Evolutionary conservation across 2,329 filamentous ascomycete species (phyloP), one percentile per base, ranked within the genome.

Genomic region (Pseudopyricularia cyperi): DNA sequence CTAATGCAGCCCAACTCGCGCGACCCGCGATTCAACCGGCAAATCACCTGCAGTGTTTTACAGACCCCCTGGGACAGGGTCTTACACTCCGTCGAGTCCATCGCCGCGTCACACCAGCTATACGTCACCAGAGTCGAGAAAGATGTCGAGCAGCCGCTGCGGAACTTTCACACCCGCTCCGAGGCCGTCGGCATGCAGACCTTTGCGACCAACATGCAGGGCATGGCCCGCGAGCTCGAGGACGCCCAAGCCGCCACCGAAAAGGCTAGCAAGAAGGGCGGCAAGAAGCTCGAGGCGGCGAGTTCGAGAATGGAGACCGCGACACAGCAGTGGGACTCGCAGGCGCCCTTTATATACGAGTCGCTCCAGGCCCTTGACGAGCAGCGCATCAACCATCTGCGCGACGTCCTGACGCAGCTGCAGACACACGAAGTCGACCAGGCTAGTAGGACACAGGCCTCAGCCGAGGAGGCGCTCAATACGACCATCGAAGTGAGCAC

Each of bases 341-440:
- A 95, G 66, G 89, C 93, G 14, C 93, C 93, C 1, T 97, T 88
- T 67, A 85, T 96, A 55, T 96, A 95, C 63, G 93, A 98, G 68
- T 86, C 84, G 55, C 78, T 98, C 26, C 93, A 98, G 65, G 85
- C 87, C 6, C 73, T 94, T 32, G 93, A 98, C 63, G 93, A 98
- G 70, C 83, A 80, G 59, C 82, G 93, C 52, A 73, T 94, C 58
- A 95, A 96, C 66, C 85, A 94, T 62, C 74, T 98, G 54, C 85
- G 91, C 55, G 91, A 97, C 66, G 79, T 87, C 39, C 76, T 98
- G 55, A 97, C 93, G 1, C 90, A 96, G 62, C 86, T 91, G 60
- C 84, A 95, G 66, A 98, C 93, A 0, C 85, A 95, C 63, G 91
- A 97, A 65, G 80, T 88, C 28, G 93, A 98, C 63, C 82, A 87